These are phyloP conservation scores for Apiotrichum domesticum DNA, from an alignment of 1,284 basidiomycete genomes.

Conservation along the genomic window DNA sequence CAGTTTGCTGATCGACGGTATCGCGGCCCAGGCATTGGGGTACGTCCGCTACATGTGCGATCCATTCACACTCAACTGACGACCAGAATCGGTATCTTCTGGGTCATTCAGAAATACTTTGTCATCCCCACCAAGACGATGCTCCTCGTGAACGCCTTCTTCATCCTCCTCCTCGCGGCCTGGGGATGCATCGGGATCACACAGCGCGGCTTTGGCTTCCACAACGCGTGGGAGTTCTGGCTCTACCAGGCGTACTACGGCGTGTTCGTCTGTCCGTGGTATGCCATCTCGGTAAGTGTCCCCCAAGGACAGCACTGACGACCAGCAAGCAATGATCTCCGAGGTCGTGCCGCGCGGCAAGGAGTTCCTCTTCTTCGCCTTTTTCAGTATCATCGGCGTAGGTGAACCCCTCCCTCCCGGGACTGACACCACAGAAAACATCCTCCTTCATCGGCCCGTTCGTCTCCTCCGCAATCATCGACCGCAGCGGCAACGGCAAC, in stretches of 20 bases:
- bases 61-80: neutral
- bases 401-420: slow-evolving; percentile 65
- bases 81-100: slow-evolving; percentile 55
- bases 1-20: slow-evolving; percentile 64
- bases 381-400: slow-evolving; percentile 40
- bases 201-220: slow-evolving; percentile 19
- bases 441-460: slow-evolving; percentile 20
- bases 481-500: slow-evolving; percentile 17
- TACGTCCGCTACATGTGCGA: slow-evolving; percentile 38
- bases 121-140: slow-evolving; percentile 66
- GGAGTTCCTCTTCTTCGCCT: slow-evolving; percentile 39
- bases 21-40: slow-evolving; percentile 67
- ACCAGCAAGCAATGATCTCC: slow-evolving; percentile 53
- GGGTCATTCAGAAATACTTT: slow-evolving; percentile 68
- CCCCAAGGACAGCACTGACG: neutral
- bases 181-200: slow-evolving; percentile 23
- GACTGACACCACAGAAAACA: slow-evolving; percentile 42
- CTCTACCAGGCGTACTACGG: slow-evolving; percentile 67
- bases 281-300: slow-evolving; percentile 10
- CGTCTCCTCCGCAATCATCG: slow-evolving; percentile 24
- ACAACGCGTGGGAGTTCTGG: slow-evolving; percentile 26
- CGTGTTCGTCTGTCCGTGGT: slow-evolving; percentile 21
- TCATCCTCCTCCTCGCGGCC: slow-evolving; percentile 43
- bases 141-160: slow-evolving; percentile 39
- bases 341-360: slow-evolving; percentile 26